Percentiles rank a stretch among this genome's conserved stretches.
These are phyloP conservation scores for Ogataea allantospora DNA, from an alignment of 805 yeast species.

Conservation along the genomic window DNA sequence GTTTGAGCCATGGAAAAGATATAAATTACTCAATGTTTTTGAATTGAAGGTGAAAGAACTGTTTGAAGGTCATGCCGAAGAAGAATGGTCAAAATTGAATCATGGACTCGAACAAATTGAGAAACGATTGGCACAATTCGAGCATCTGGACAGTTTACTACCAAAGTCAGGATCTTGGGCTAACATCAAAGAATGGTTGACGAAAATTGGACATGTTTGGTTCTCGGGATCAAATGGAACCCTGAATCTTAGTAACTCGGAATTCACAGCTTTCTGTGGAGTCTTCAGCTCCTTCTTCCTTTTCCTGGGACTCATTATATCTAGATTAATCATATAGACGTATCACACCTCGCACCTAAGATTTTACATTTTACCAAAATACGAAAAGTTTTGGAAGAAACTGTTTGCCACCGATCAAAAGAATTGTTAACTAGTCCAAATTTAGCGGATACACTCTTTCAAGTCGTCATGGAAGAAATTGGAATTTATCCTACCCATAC, in stretches of 20 bases:
- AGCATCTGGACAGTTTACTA: conserved; percentile 5
- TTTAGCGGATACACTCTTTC: not conserved
- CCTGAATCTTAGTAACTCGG: not conserved
- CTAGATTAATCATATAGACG: conserved; percentile 5
- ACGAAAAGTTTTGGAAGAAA: conserved; percentile 10
- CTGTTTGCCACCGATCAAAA: conserved; percentile 17
- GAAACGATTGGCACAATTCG: conserved; percentile 15
- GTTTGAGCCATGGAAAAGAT: conserved; percentile 93
- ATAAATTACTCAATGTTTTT: conserved; percentile 75
- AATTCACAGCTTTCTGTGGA: conserved; percentile 4
- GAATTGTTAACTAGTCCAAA: not conserved
- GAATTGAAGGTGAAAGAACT: conserved; percentile 71
- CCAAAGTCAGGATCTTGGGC: conserved; percentile 2
- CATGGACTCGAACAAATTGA: conserved; percentile 18
- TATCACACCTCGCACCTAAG: conserved; percentile 8
- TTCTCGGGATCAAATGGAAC: conserved; percentile 1
- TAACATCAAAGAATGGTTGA: conserved; percentile 1
- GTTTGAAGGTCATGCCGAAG: conserved; percentile 31
- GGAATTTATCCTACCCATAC: conserved; percentile 44
- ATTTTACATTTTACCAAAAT: not conserved
- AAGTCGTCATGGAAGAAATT: conserved; percentile 54
- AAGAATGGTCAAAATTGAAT: conserved; percentile 12
- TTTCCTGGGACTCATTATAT: conserved; percentile 4
- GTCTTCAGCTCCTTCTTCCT: conserved; percentile 7
- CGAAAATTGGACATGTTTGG: not conserved